phyloP scores from a whole-genome alignment of 257 asterid species.

The Petunia secreta region DNA sequence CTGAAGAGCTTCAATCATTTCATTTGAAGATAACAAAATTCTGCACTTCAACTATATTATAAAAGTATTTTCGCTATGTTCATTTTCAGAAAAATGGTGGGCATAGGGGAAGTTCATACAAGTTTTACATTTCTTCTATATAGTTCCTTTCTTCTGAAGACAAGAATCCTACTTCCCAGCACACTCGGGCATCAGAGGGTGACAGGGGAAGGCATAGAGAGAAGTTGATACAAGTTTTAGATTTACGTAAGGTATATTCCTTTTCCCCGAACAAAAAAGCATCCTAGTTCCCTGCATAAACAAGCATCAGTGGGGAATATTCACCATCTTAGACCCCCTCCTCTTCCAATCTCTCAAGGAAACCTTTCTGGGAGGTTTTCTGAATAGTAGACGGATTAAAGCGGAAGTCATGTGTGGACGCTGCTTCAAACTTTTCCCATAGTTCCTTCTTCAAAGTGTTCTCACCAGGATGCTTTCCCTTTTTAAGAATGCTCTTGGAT shows the following conservation, averaged over 20 bases:
- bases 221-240: not conserved
- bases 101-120: not conserved
- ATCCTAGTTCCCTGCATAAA: slow-evolving; percentile 18
- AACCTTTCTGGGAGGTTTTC: slow-evolving; percentile 50
- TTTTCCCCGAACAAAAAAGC: not conserved
- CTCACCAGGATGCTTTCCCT: slow-evolving; percentile 85
- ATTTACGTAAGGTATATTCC: slow-evolving; percentile 16
- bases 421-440: slow-evolving; percentile 91
- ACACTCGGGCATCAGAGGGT: too few relatives aligned
- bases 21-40: not conserved
- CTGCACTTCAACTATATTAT: too few relatives aligned
- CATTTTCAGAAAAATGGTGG: not conserved
- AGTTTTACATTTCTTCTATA: not conserved
- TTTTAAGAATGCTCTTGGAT: slow-evolving; percentile 48
- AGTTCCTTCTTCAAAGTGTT: slow-evolving; percentile 94
- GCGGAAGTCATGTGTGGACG: slow-evolving; percentile 49
- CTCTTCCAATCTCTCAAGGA: slow-evolving; percentile 74
- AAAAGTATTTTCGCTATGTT: not conserved
- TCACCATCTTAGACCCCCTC: slow-evolving; percentile 17
- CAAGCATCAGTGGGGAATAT: not conserved
- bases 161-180: too few relatives aligned
- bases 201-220: too few relatives aligned
- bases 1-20: not conserved
- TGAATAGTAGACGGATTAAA: slow-evolving; percentile 36
- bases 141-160: too few relatives aligned